Conservation (phyloP, 768 basidiomycete species). For the Lentinula edodes region DNA sequence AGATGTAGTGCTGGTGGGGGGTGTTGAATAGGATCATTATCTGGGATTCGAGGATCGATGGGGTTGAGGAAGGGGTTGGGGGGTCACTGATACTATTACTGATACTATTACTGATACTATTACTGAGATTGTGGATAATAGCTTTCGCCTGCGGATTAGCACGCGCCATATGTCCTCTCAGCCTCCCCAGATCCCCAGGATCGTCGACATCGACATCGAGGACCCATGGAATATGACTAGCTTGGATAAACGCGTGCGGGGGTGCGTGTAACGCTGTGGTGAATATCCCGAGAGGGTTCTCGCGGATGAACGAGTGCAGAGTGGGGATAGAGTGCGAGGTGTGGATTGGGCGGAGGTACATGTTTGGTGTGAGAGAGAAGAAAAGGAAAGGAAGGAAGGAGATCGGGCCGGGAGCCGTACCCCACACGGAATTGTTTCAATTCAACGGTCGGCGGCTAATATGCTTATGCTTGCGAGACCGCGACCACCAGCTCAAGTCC, state of each 20-base stretch:
- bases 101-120: too few species aligned
- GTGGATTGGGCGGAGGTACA: conserved; percentile 34
- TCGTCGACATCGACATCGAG: conserved; percentile 12
- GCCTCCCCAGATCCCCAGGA: conserved; percentile 9
- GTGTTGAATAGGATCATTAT: conserved; percentile 17
- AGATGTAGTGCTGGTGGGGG: conserved; percentile 19
- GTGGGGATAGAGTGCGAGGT: conserved; percentile 26
- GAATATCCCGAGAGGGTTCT: conserved; percentile 29
- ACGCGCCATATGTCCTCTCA: conserved; percentile 20
- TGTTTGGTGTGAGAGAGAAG: too few species aligned
- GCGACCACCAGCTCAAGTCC: conserved; percentile 63
- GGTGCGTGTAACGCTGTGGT: conserved; percentile 27
- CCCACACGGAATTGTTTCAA: too few species aligned
- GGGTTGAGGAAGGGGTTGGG: background rate
- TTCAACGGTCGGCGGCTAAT: too few species aligned
- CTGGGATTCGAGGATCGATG: background rate
- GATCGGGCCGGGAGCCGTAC: too few species aligned
- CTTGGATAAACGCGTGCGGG: conserved; percentile 14
- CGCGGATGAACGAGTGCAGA: conserved; percentile 25
- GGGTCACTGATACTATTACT: background rate
- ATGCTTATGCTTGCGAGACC: conserved; percentile 63
- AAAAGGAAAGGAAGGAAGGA: too few species aligned
- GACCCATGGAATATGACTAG: conserved; percentile 32
- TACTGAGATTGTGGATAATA: conserved; percentile 12
- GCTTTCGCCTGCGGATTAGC: conserved; percentile 21